Evolutionary conservation across 2,329 filamentous ascomycete genomes (phyloP).

Genomic region (Monosporascus sp.): DNA sequence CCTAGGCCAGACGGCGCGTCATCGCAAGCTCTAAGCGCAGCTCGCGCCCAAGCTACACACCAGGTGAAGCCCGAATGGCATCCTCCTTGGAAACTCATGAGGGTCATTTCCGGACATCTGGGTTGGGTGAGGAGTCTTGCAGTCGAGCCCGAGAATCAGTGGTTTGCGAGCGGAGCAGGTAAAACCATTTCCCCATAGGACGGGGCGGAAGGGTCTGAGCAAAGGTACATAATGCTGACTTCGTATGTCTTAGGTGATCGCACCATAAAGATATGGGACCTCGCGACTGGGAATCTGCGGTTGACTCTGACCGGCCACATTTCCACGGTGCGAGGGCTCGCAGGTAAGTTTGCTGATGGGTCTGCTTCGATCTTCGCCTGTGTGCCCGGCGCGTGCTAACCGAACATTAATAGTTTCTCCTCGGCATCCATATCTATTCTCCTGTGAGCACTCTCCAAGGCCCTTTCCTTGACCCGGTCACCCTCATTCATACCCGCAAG

Average conservation of each 20-base stretch:
- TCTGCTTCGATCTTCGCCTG: not conserved
- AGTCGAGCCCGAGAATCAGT: constrained; percentile 93
- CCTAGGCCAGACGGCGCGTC: constrained; percentile 2
- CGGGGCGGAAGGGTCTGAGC: too few relatives aligned
- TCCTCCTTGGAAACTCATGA: constrained; percentile 95
- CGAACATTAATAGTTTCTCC: constrained; percentile 92
- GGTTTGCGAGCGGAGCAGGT: constrained; percentile 89
- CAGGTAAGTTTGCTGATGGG: constrained; percentile 35
- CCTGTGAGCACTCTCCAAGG: constrained; percentile 44
- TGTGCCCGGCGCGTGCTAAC: constrained; percentile 29
- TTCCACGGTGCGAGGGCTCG: constrained; percentile 81
- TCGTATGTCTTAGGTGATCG: constrained; percentile 55
- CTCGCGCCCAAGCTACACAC: constrained; percentile 33
- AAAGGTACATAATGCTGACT: not conserved
- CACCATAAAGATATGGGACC: constrained; percentile 98
- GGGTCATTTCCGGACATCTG: constrained; percentile 92
- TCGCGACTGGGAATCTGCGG: constrained; percentile 78
- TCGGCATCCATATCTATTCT: constrained; percentile 93
- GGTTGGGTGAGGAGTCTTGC: constrained; percentile 90
- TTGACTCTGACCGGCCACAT: constrained; percentile 92
- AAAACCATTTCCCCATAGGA: not conserved
- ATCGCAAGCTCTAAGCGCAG: constrained; percentile 21
- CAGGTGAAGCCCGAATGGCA: constrained; percentile 86
- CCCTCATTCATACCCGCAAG: too few relatives aligned
- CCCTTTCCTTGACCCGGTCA: too few relatives aligned